Evolutionary conservation across 1,284 basidiomycete genomes (phyloP).

Genomic region (Tilletia caries): DNA sequence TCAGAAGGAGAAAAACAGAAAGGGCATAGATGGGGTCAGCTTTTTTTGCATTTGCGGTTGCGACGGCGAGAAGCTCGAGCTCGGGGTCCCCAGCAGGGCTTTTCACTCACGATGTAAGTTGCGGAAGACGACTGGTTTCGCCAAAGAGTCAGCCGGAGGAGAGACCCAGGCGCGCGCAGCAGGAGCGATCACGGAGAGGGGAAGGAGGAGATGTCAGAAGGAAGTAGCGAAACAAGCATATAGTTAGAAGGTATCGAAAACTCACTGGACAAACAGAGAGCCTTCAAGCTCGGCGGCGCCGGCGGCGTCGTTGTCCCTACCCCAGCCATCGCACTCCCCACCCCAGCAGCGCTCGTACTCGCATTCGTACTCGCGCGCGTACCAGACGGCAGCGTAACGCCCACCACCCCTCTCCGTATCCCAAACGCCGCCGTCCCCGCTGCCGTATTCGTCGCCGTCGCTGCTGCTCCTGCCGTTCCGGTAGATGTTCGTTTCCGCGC

Average conservation of each 20-base stretch:
- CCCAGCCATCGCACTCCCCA: not conserved
- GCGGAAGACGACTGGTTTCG: constrained; percentile 37
- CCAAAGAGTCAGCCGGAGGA: constrained; percentile 15
- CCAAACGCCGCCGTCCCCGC: not conserved
- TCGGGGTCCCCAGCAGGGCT: not conserved
- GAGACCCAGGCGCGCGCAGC: constrained; percentile 21
- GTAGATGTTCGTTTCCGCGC: too few relatives aligned
- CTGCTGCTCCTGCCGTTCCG: not conserved
- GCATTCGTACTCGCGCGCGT: not conserved
- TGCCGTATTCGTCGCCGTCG: not conserved
- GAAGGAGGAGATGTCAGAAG: constrained; percentile 5
- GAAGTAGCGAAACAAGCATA: not conserved
- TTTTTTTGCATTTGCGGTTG: not conserved
- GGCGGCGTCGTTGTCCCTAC: too few relatives aligned
- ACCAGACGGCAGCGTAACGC: not conserved
- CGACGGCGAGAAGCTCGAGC: not conserved
- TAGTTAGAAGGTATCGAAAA: not conserved
- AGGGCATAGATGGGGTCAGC: not conserved
- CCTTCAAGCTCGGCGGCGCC: not conserved
- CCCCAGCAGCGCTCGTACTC: too few relatives aligned
- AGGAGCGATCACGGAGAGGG: not conserved
- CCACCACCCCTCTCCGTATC: not conserved
- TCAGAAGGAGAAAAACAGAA: not conserved
- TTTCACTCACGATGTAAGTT: constrained; percentile 27
- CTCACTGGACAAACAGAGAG: constrained; percentile 1